Conservation (phyloP, 352 stramenopile genomes). For the Phytophthora sojae region DNA sequence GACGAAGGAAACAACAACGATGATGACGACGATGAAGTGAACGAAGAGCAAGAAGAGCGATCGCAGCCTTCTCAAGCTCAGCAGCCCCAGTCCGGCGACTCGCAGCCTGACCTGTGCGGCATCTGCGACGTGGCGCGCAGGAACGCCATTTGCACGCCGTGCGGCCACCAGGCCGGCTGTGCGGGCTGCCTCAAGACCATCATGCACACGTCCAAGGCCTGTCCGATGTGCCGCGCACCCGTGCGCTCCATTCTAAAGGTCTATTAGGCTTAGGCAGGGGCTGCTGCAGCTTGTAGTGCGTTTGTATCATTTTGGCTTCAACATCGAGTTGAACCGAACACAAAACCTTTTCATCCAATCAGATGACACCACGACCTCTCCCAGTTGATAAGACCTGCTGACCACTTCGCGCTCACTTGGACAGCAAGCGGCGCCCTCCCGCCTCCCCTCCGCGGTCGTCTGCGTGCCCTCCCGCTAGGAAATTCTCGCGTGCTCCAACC, state of each 20-base stretch:
- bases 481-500: neutral
- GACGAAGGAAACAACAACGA: neutral
- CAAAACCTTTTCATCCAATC: constrained; percentile 22
- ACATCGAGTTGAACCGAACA: constrained; percentile 13
- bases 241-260: constrained; percentile 55
- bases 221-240: constrained; percentile 54
- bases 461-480: neutral
- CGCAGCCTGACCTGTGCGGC: constrained; percentile 46
- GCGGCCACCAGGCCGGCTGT: constrained; percentile 69
- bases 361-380: constrained; percentile 10
- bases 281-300: neutral
- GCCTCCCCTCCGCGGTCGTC: constrained; percentile 3
- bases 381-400: constrained; percentile 10
- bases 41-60: constrained; percentile 8
- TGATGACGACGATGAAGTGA: constrained; percentile 4
- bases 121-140: constrained; percentile 64
- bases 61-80: constrained; percentile 14
- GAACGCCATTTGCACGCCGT: constrained; percentile 72
- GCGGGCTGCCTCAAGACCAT: constrained; percentile 49
- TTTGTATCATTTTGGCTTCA: neutral
- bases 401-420: neutral
- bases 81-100: constrained; percentile 2
- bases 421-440: neutral
- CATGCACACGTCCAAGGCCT: constrained; percentile 38
- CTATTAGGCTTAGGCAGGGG: constrained; percentile 14